Conservation (phyloP, 345 rosid genomes). For the Pistacia vera region DNA sequence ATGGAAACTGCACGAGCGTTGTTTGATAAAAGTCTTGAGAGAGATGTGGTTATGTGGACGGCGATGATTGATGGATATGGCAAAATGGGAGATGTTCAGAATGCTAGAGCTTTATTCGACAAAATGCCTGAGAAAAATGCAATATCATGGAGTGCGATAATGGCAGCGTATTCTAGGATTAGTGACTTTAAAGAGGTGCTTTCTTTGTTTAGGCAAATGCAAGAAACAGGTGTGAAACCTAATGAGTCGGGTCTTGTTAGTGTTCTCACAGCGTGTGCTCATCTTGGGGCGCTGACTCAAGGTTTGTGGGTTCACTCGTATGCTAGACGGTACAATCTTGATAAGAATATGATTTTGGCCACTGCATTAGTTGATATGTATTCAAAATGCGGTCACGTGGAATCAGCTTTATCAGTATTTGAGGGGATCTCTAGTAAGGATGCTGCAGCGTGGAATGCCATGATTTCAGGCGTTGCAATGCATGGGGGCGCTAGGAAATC, state of each 20-base stretch:
- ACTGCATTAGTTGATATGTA: conserved; percentile 45
- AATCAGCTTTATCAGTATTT: conserved; percentile 32
- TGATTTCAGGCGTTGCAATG: conserved; percentile 39
- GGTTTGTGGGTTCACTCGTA: conserved; percentile 42
- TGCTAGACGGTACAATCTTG: conserved; percentile 25
- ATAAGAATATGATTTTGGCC: conserved; percentile 29
- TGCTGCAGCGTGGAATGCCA: conserved; percentile 40
- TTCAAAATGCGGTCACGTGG: conserved; percentile 33
- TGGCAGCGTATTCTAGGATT: conserved; percentile 41
- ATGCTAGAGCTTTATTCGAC: conserved; percentile 34
- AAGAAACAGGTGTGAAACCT: conserved; percentile 23
- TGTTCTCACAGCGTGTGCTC: conserved; percentile 41
- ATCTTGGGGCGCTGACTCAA: conserved; percentile 35
- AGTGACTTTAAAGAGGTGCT: conserved; percentile 40
- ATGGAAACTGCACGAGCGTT: conserved; percentile 29
- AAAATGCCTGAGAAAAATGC: conserved; percentile 41
- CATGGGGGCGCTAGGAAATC: conserved; percentile 34
- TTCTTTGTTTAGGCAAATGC: conserved; percentile 35
- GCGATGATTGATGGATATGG: conserved; percentile 35
- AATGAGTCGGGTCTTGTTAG: conserved; percentile 43
- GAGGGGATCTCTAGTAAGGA: conserved; percentile 30
- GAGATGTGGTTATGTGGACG: conserved; percentile 42
- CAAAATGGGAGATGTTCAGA: conserved; percentile 27
- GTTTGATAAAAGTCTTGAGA: conserved; percentile 27
- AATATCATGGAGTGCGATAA: conserved; percentile 38